Percentiles rank a stretch among this genome's conserved stretches.
Conservation (phyloP, 495 filamentous ascomycete species). For the Hapsidospora chrysogenum region DNA sequence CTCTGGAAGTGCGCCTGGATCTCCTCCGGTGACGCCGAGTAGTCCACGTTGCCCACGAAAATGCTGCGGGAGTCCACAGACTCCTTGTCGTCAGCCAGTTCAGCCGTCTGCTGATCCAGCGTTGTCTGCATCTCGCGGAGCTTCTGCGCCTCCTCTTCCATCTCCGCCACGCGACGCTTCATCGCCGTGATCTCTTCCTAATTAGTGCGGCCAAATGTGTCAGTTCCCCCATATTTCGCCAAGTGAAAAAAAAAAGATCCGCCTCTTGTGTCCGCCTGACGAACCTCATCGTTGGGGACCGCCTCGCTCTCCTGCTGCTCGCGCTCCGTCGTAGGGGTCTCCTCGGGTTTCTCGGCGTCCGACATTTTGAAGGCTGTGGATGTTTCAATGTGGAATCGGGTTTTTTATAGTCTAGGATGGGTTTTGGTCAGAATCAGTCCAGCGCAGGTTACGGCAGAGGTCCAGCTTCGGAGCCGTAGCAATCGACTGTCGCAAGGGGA, state of each 20-base stretch:
- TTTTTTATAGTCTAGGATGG: too few species aligned
- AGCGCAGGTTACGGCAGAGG: too few species aligned
- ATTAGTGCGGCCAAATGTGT: neutral
- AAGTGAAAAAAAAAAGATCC: neutral
- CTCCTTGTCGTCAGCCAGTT: conserved; percentile 80
- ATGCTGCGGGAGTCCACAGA: conserved; percentile 91
- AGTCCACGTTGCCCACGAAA: conserved; percentile 98
- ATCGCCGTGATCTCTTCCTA: conserved; percentile 87
- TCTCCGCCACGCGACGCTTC: conserved; percentile 95
- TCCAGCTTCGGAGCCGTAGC: too few species aligned
- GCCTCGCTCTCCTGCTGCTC: conserved; percentile 2
- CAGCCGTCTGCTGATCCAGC: conserved; percentile 69
- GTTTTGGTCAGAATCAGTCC: too few species aligned
- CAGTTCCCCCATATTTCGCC: neutral
- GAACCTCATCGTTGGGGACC: neutral
- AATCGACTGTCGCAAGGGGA: too few species aligned
- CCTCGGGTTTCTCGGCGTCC: conserved; percentile 3
- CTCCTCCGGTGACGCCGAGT: conserved; percentile 93
- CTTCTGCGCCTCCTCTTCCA: conserved; percentile 96
- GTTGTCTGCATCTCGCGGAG: conserved; percentile 90
- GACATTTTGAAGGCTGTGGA: conserved; percentile 2
- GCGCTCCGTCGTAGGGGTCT: neutral
- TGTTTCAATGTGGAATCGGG: too few species aligned
- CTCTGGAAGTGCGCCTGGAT: conserved; percentile 98
- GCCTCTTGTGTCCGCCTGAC: conserved; percentile 1